Evolutionary conservation across 2,329 filamentous ascomycete species (phyloP).

Genomic region (Penicillium verrucosum): DNA sequence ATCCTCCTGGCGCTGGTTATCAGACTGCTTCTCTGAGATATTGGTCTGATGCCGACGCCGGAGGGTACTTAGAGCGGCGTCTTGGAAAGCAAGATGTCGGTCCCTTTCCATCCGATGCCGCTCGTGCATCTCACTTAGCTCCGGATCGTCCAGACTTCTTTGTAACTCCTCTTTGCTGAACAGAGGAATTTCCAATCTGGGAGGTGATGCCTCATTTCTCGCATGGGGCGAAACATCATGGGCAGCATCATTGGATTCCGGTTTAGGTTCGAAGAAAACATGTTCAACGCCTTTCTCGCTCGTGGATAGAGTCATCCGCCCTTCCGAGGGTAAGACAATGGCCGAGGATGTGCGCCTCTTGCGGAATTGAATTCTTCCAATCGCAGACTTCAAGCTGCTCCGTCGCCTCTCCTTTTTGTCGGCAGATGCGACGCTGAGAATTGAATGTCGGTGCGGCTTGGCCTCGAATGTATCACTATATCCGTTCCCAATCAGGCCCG

Average conservation of each 20-base stretch:
- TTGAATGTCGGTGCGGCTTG: conserved; percentile 24
- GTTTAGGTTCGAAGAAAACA: conserved; percentile 30
- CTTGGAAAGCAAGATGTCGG: conserved; percentile 36
- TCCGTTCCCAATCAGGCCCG: conserved; percentile 15
- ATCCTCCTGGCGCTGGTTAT: conserved; percentile 33
- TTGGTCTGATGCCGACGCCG: conserved; percentile 30
- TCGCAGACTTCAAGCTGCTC: conserved; percentile 34
- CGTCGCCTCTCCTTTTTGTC: conserved; percentile 32
- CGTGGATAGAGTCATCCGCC: conserved; percentile 28
- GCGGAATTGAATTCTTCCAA: conserved; percentile 37
- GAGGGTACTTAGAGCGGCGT: conserved; percentile 29
- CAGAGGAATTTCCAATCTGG: conserved; percentile 33
- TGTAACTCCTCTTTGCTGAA: conserved; percentile 36
- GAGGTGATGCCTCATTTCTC: conserved; percentile 17
- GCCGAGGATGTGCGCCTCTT: conserved; percentile 33
- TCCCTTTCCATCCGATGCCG: conserved; percentile 30
- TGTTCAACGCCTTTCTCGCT: conserved; percentile 34
- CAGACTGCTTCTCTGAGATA: conserved; percentile 28
- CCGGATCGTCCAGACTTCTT: conserved; percentile 34
- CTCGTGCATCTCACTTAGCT: conserved; percentile 32
- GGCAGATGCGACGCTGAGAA: conserved; percentile 27
- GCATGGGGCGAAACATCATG: background rate
- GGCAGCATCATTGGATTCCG: conserved; percentile 1
- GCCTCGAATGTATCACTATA: conserved; percentile 14
- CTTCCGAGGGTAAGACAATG: conserved; percentile 27